Evolutionary conservation across 1,284 basidiomycete genomes (phyloP).

Genomic region (Singerocomus inundabilis): DNA sequence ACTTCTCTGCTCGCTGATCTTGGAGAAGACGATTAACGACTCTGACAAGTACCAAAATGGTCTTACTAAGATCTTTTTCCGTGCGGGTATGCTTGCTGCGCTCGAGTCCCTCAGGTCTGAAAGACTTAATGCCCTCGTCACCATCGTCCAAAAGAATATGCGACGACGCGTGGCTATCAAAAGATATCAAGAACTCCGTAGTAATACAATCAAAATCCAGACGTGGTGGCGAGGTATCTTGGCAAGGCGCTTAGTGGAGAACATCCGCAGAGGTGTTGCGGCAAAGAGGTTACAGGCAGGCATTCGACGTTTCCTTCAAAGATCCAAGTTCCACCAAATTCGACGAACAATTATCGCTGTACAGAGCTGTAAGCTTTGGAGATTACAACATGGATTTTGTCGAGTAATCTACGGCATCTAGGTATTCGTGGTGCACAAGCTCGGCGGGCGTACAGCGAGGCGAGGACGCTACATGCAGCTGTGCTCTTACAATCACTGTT

Average conservation of each 20-base stretch:
- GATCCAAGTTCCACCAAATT: constrained; percentile 67
- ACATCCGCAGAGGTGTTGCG: constrained; percentile 71
- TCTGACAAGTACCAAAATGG: constrained; percentile 97
- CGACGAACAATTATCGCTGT: constrained; percentile 68
- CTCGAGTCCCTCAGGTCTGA: constrained; percentile 90
- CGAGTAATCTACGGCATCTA: constrained; percentile 33
- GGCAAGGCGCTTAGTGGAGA: constrained; percentile 72
- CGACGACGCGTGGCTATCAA: constrained; percentile 82
- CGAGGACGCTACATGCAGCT: constrained; percentile 67
- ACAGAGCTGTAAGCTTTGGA: constrained; percentile 75
- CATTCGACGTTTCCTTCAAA: constrained; percentile 72
- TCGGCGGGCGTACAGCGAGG: constrained; percentile 62
- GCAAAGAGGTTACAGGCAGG: constrained; percentile 78
- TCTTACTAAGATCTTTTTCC: constrained; percentile 98
- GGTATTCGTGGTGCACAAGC: constrained; percentile 82
- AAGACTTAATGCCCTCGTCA: constrained; percentile 87
- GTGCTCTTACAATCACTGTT: constrained; percentile 81
- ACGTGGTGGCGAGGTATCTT: constrained; percentile 90
- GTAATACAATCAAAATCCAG: constrained; percentile 83
- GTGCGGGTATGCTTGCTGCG: constrained; percentile 98
- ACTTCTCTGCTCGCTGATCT: constrained; percentile 81
- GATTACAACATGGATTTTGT: constrained; percentile 1
- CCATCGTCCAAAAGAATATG: constrained; percentile 97
- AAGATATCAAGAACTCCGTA: constrained; percentile 73
- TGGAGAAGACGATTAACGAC: constrained; percentile 86